These are phyloP conservation scores for Cyclotella baltica DNA, from an alignment of 108 stramenopile genomes.

Conservation along the genomic window DNA sequence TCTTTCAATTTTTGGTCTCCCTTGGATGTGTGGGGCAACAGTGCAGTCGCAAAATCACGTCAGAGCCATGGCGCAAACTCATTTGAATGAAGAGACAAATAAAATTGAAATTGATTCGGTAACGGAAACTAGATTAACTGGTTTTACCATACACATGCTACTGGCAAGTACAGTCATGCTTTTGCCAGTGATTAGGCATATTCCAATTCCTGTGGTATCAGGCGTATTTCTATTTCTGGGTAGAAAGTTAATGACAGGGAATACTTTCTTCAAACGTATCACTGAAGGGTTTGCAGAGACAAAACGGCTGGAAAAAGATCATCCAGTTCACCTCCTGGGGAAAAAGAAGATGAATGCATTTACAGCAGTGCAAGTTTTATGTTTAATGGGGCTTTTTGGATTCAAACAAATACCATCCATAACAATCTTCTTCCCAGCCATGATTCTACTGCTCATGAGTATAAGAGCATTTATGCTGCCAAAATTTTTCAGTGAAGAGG, in stretches of 20 bases:
- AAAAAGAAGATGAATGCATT: conserved; percentile 78
- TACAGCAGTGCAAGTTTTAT: conserved; percentile 69
- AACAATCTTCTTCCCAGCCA: conserved; percentile 95
- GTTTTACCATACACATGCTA: conserved; percentile 91
- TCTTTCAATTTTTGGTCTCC: conserved; percentile 89
- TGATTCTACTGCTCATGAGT: conserved; percentile 91
- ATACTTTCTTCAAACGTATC: conserved; percentile 78
- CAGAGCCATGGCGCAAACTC: conserved; percentile 84
- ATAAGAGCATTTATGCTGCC: conserved; percentile 84
- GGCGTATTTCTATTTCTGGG: conserved; percentile 96
- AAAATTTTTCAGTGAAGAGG: conserved; percentile 79
- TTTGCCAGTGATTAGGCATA: conserved; percentile 79
- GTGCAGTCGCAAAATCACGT: conserved; percentile 96
- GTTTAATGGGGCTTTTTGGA: conserved; percentile 85
- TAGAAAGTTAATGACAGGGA: conserved; percentile 86
- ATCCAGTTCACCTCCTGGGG: conserved; percentile 80
- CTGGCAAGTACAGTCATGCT: conserved; percentile 80
- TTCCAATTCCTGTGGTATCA: conserved; percentile 94
- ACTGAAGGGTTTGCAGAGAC: conserved; percentile 75
- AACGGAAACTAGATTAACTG: conserved; percentile 92
- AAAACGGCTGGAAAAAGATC: conserved; percentile 59
- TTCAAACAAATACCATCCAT: conserved; percentile 91
- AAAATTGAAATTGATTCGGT: conserved; percentile 79
- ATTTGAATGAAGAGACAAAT: conserved; percentile 77
- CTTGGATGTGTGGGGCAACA: conserved; percentile 98